A percentile compares a stretch with the other conserved stretches of the same genome.
Evolutionary conservation across 2,329 filamentous ascomycete genomes (phyloP).

Genomic region (Lasiodiplodia gonubiensis): DNA sequence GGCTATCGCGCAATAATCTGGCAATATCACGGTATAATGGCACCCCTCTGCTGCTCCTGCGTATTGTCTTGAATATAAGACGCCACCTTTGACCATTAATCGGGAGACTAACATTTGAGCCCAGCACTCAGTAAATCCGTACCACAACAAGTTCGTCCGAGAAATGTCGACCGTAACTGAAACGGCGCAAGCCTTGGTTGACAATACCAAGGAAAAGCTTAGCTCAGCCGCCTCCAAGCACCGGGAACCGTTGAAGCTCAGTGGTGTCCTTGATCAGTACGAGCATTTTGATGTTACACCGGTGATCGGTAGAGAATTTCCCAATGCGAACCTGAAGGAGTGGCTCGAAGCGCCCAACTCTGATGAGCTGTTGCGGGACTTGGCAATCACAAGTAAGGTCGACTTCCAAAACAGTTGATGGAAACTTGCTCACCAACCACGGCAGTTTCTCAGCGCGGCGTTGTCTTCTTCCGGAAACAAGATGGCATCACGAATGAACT

Average conservation of each 20-base stretch:
- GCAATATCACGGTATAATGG: neutral
- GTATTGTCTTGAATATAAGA: neutral
- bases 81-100: neutral
- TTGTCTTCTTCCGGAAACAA: conserved; percentile 61
- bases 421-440: neutral
- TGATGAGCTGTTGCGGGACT: conserved; percentile 67
- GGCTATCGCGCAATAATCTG: conserved; percentile 3
- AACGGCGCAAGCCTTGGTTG: conserved; percentile 2
- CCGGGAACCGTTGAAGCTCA: conserved; percentile 54
- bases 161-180: neutral
- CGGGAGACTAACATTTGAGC: neutral
- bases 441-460: conserved; percentile 58
- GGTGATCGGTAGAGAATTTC: conserved; percentile 66
- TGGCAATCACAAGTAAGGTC: conserved; percentile 54
- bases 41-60: neutral
- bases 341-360: conserved; percentile 67
- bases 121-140: neutral
- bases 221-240: neutral
- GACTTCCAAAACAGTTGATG: conserved; percentile 27
- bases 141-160: neutral
- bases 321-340: conserved; percentile 63
- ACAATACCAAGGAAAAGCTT: conserved; percentile 19
- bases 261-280: conserved; percentile 58
- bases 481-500: conserved; percentile 55
- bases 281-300: conserved; percentile 66